Percentiles rank a stretch among this genome's conserved stretches.
These are phyloP conservation scores for Saccharomycopsis crataegensis DNA, from an alignment of 1,139 yeast species.

Conservation along the genomic window DNA sequence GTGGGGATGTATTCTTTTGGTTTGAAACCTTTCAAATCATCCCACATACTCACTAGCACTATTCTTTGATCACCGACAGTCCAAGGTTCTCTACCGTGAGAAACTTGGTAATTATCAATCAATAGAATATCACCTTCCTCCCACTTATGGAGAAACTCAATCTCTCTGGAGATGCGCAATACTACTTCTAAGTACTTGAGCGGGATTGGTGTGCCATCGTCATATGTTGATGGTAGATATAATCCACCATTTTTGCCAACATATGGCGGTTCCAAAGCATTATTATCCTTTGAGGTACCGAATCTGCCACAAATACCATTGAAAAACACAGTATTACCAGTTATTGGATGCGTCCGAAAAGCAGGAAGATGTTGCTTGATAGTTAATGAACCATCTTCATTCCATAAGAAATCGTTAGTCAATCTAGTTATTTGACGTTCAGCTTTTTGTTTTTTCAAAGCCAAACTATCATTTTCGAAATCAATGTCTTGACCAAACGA, in stretches of 20 bases:
- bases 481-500: slow-evolving; percentile 26
- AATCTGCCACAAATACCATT: background rate
- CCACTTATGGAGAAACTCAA: slow-evolving; percentile 26
- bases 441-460: slow-evolving; percentile 25
- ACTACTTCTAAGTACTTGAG: slow-evolving; percentile 22
- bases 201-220: slow-evolving; percentile 24
- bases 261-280: slow-evolving; percentile 18
- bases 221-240: slow-evolving; percentile 20
- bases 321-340: background rate
- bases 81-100: slow-evolving; percentile 28
- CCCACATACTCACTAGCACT: slow-evolving; percentile 11
- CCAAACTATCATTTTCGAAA: slow-evolving; percentile 23
- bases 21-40: slow-evolving; percentile 7
- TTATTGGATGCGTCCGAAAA: background rate
- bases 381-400: slow-evolving; percentile 25
- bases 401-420: slow-evolving; percentile 27
- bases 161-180: slow-evolving; percentile 22
- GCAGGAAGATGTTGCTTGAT: slow-evolving; percentile 25
- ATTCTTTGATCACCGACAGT: slow-evolving; percentile 22
- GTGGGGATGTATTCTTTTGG: background rate
- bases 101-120: slow-evolving; percentile 29
- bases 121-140: slow-evolving; percentile 28
- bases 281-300: background rate
- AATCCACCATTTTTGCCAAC: slow-evolving; percentile 27
- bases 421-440: slow-evolving; percentile 23